Evolutionary conservation across 2,329 filamentous ascomycete species (phyloP), one percentile per base, ranked within the genome.

Genomic region (Hymenoscyphus scutula): DNA sequence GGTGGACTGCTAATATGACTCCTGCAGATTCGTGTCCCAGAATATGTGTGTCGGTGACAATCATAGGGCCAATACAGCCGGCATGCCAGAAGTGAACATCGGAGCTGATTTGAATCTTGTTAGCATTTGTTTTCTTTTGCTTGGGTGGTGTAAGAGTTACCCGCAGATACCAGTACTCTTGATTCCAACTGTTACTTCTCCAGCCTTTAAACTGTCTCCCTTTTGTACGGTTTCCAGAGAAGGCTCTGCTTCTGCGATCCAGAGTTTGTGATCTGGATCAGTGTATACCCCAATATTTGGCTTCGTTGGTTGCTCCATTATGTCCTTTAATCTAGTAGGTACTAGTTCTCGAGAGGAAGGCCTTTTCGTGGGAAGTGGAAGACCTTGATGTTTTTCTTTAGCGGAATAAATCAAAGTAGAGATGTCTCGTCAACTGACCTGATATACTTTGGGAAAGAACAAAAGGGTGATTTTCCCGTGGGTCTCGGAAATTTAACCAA

Each of bases 11-110:
- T 69, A 97, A 84, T 64, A 97, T 78, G 72, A 89, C 88, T 67
- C 93, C 94, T 3, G 92, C 89, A 51, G 92, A 95, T 79, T 98
- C 94, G 81, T 98, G 94, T 69, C 94, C 94, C 23, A 98, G 87
- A 73, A 97, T 92, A 77, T 97, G 94, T 73, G 93, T 89, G 73
- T 84, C 90, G 69, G 84, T 84, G 56, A 98, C 94, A 67, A 97
- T 89, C 93, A 97, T 97, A 69, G 93, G 93, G 30, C 94, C 94
- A 74, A 98, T 98, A 80, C 90, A 91, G 69, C 94, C 94, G 57
- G 90, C 89, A 75, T 96, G 91, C 94, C 94, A 98, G 81, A 98
- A 98, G 79, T 98, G 94, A 62, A 98, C 89, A 77, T 97, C 93
- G 64, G 91, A 96, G 62, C 91, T 94, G 71, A 13, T n/a, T n/a